Conservation (phyloP, 2,329 filamentous ascomycete genomes). For the Fusarium stilboides region DNA sequence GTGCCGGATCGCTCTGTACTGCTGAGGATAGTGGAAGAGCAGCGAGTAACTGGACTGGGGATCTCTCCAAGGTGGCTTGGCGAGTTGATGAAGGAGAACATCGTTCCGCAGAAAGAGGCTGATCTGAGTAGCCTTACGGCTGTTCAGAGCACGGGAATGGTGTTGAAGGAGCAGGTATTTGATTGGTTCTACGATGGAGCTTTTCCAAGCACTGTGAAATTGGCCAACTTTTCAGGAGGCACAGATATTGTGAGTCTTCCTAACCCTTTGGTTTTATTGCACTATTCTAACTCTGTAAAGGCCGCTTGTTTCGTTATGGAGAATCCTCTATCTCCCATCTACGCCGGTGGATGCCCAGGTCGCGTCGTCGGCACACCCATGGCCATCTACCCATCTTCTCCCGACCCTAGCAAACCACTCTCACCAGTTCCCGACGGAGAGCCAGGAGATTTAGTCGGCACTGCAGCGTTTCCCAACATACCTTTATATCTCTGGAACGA, state of each 20-base stretch:
- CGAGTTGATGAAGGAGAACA: slow-evolving; percentile 76
- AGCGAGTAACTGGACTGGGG: slow-evolving; percentile 80
- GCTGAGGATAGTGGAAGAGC: slow-evolving; percentile 73
- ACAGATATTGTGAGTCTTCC: slow-evolving; percentile 77
- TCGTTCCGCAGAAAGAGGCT: slow-evolving; percentile 73
- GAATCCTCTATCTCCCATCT: slow-evolving; percentile 79
- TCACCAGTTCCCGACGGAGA: slow-evolving; percentile 68
- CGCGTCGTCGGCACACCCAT: slow-evolving; percentile 65
- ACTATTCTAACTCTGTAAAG: slow-evolving; percentile 45
- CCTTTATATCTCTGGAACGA: slow-evolving; percentile 78
- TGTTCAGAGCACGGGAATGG: slow-evolving; percentile 85
- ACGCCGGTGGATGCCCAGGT: slow-evolving; percentile 69
- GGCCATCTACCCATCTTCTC: slow-evolving; percentile 69
- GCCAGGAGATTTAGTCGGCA: slow-evolving; percentile 82
- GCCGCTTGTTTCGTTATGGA: slow-evolving; percentile 73
- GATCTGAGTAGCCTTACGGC: slow-evolving; percentile 73
- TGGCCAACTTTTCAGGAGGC: slow-evolving; percentile 82
- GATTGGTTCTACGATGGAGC: slow-evolving; percentile 83
- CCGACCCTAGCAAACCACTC: slow-evolving; percentile 63
- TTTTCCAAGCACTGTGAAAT: slow-evolving; percentile 77
- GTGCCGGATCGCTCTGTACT: slow-evolving; percentile 76
- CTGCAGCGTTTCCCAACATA: slow-evolving; percentile 80
- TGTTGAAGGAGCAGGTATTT: slow-evolving; percentile 81
- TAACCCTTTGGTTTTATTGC: background rate
- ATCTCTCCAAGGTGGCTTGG: slow-evolving; percentile 83